Conservation (phyloP, 805 yeast genomes). For the Pichia scutulata region DNA sequence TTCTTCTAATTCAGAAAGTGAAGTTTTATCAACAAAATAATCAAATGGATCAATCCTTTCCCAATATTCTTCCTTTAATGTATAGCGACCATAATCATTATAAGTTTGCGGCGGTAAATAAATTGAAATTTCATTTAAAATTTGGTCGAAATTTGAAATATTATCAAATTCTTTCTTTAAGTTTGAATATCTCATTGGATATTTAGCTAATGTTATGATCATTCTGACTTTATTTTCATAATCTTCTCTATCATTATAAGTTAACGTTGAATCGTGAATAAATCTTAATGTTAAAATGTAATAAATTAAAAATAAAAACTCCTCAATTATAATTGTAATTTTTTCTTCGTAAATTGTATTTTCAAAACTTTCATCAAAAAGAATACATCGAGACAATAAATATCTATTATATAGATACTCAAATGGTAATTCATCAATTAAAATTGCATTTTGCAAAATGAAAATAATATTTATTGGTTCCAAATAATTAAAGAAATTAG, state of each 20-base stretch:
- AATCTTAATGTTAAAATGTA: conserved; percentile 31
- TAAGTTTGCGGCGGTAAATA: conserved; percentile 61
- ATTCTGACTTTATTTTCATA: conserved; percentile 32
- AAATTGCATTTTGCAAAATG: conserved; percentile 36
- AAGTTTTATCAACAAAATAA: conserved; percentile 37
- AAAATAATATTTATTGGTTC: conserved; percentile 36
- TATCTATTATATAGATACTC: conserved; percentile 45
- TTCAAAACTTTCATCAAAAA: conserved; percentile 16
- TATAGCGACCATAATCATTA: conserved; percentile 59
- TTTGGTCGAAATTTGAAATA: conserved; percentile 37
- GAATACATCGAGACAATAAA: conserved; percentile 35
- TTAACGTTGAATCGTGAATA: conserved; percentile 20
- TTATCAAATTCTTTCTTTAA: conserved; percentile 29
- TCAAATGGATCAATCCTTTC: conserved; percentile 52
- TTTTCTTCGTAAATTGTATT: conserved; percentile 42
- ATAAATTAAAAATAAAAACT: conserved; percentile 37
- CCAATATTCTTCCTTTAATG: conserved; percentile 41
- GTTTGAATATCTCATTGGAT: conserved; percentile 48
- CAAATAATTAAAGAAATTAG: conserved; percentile 15
- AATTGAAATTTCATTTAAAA: conserved; percentile 49
- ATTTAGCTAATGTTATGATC: conserved; percentile 42
- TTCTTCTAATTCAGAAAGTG: conserved; percentile 45
- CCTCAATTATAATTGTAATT: conserved; percentile 35
- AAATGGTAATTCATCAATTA: conserved; percentile 29
- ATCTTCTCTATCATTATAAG: conserved; percentile 12